A percentile compares a stretch with the other conserved stretches of the same genome.
These are phyloP conservation scores for Silene coronaria DNA, from an alignment of 179 eudicot species.

Conservation along the genomic window DNA sequence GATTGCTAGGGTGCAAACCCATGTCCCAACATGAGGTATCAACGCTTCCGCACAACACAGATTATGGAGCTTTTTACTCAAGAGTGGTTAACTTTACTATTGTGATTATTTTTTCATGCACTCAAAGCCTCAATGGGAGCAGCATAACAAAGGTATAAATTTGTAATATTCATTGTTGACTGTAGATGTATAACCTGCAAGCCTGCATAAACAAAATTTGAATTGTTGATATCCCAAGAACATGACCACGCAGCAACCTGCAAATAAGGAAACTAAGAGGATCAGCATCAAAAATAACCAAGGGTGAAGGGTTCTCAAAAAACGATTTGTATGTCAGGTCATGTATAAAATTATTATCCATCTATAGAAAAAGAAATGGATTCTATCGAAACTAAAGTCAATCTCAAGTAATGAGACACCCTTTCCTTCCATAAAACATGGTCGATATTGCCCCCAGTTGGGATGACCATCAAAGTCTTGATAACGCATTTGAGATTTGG, in stretches of 20 bases:
- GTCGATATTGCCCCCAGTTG: too few species aligned
- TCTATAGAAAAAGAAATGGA: not conserved
- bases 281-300: slow-evolving; percentile 14
- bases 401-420: not conserved
- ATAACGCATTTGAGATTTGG: too few species aligned
- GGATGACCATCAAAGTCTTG: too few species aligned
- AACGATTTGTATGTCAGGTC: not conserved
- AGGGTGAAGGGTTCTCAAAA: not conserved
- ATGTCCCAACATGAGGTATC: too few species aligned
- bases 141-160: not conserved
- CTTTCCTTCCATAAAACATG: too few species aligned
- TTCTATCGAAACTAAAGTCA: not conserved
- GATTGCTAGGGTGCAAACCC: too few species aligned
- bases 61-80: not conserved
- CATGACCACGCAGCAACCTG: slow-evolving; percentile 98
- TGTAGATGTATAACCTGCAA: slow-evolving; percentile 54
- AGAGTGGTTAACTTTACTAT: not conserved
- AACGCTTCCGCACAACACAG: too few species aligned
- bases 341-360: not conserved
- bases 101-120: not conserved
- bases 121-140: not conserved
- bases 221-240: slow-evolving; percentile 67
- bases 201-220: slow-evolving; percentile 67
- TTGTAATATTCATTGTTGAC: not conserved
- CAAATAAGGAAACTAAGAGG: slow-evolving; percentile 6